phyloP scores from a whole-genome alignment of 208 protist genomes.

The Leptomonas pyrrhocoris region DNA sequence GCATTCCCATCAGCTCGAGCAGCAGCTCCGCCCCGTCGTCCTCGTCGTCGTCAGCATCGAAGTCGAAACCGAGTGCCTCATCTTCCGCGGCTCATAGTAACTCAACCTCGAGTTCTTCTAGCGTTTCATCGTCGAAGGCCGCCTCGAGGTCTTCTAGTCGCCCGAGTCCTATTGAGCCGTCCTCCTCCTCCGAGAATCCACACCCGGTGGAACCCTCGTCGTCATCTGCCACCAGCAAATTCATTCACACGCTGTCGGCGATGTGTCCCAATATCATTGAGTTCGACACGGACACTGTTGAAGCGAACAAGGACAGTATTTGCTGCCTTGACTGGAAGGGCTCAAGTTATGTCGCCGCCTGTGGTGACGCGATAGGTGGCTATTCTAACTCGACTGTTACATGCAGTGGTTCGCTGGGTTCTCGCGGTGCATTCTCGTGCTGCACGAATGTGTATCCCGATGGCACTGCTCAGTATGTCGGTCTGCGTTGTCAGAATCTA shows the following conservation, averaged over 20 bases:
- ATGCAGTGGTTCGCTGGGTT: conserved; percentile 27
- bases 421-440: conserved; percentile 27
- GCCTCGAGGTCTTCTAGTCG: not conserved
- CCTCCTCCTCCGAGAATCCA: not conserved
- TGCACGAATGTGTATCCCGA: conserved; percentile 15
- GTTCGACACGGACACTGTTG: not conserved
- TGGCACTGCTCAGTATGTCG: conserved; percentile 11
- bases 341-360: not conserved
- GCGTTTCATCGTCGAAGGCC: conserved; percentile 1
- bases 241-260: not conserved
- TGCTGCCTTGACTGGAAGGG: conserved; percentile 21
- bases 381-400: conserved; percentile 23
- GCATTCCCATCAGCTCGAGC: conserved; percentile 2
- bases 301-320: conserved; percentile 11
- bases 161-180: not conserved
- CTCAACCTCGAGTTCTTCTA: too few relatives aligned
- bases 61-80: not conserved
- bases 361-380: conserved; percentile 16
- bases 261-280: conserved; percentile 18
- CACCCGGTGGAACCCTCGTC: not conserved
- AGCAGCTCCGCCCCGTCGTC: conserved; percentile 9
- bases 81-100: too few relatives aligned
- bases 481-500: conserved; percentile 12
- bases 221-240: not conserved
- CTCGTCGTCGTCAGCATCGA: not conserved